These are phyloP conservation scores for Emmonsiellopsis sp. DNA, from an alignment of 2,329 filamentous ascomycete species.

Conservation along the genomic window DNA sequence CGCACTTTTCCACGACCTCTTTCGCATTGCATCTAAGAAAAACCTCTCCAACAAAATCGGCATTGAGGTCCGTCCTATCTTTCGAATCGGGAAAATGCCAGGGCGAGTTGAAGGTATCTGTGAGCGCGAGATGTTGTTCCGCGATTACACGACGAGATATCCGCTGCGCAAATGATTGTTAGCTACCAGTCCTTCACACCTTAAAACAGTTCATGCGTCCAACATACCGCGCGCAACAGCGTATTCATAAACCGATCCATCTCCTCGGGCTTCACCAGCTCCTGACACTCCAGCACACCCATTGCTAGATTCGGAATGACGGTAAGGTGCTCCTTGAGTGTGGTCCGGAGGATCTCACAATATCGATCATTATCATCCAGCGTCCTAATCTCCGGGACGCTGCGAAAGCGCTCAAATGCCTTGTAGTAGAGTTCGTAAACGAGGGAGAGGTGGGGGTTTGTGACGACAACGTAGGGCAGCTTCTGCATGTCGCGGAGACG, in stretches of 20 bases:
- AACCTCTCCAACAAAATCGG: conserved; percentile 90
- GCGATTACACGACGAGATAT: conserved; percentile 95
- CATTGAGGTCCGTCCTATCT: conserved; percentile 49
- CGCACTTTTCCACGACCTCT: conserved; percentile 79
- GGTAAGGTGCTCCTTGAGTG: conserved; percentile 75
- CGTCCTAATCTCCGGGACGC: conserved; percentile 70
- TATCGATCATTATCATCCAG: conserved; percentile 83
- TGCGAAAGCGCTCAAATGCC: conserved; percentile 87
- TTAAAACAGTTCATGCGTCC: neutral
- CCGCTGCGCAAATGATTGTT: conserved; percentile 43
- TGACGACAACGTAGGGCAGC: conserved; percentile 88
- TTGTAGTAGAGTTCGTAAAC: conserved; percentile 96
- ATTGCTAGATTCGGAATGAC: conserved; percentile 93
- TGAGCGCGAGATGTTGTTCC: conserved; percentile 90
- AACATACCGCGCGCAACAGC: conserved; percentile 71
- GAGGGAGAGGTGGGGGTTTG: conserved; percentile 86
- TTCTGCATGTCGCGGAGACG: conserved; percentile 95
- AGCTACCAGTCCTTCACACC: neutral
- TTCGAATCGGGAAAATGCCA: conserved; percentile 80
- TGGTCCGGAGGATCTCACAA: conserved; percentile 70
- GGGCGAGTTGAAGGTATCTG: conserved; percentile 83
- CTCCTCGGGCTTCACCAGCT: conserved; percentile 67
- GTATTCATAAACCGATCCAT: conserved; percentile 95
- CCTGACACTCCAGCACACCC: conserved; percentile 84
- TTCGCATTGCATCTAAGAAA: conserved; percentile 87